A percentile compares a stretch with the other conserved stretches of the same genome.
Evolutionary conservation across 495 filamentous ascomycete genomes (phyloP).

Genomic region (Xylaria bambusicola): DNA sequence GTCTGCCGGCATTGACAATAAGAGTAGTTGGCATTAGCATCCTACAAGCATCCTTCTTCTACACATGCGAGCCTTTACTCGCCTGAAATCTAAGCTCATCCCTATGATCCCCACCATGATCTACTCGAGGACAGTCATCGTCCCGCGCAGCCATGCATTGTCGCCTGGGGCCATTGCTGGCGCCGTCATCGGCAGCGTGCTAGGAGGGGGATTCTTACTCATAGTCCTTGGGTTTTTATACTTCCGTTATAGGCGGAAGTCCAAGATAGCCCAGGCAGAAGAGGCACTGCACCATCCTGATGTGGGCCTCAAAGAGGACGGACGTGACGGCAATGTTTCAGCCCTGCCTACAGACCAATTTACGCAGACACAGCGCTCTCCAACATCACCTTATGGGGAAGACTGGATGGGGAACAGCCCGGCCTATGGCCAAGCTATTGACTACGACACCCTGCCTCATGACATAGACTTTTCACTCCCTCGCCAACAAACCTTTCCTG

Average conservation of each 20-base stretch:
- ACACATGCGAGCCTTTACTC: constrained; percentile 16
- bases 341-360: constrained; percentile 11
- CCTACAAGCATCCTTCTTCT: constrained; percentile 1
- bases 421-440: constrained; percentile 17
- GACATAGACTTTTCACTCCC: constrained; percentile 30
- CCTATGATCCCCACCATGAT: constrained; percentile 19
- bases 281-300: constrained; percentile 23
- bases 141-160: constrained; percentile 23
- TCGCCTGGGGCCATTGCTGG: constrained; percentile 35
- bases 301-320: constrained; percentile 20
- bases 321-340: constrained; percentile 18
- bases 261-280: constrained; percentile 21
- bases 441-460: constrained; percentile 25
- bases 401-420: constrained; percentile 23
- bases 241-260: constrained; percentile 32
- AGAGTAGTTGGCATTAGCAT: constrained; percentile 1
- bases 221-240: constrained; percentile 36
- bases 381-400: constrained; percentile 17
- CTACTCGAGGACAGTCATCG: constrained; percentile 17
- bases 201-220: constrained; percentile 31
- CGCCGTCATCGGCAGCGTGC: constrained; percentile 33
- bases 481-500: constrained; percentile 24
- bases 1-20: background rate
- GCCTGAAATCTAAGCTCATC: constrained; percentile 3
- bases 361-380: constrained; percentile 20